A percentile compares a stretch with the other conserved stretches of the same genome.
Evolutionary conservation across 2,329 filamentous ascomycete species (phyloP).

Genomic region (Nothophoma quercina): DNA sequence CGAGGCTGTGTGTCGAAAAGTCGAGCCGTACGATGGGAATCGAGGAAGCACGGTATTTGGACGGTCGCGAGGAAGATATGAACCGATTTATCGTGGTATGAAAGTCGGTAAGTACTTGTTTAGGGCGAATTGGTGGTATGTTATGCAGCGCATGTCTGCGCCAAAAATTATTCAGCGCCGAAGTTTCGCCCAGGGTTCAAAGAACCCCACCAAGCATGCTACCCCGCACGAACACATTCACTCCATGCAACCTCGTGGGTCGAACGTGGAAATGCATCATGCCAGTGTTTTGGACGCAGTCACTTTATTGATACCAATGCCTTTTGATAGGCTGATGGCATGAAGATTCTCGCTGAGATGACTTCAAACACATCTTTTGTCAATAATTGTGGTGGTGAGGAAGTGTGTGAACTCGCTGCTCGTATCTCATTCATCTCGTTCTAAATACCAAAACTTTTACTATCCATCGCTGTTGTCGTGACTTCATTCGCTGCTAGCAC

Average conservation of each 20-base stretch:
- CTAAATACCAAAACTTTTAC: conserved; percentile 22
- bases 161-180: conserved; percentile 10
- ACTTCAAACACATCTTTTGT: too few species aligned
- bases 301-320: neutral
- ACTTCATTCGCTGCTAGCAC: conserved; percentile 11
- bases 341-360: too few species aligned
- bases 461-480: conserved; percentile 13
- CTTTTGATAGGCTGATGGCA: too few species aligned
- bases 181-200: neutral
- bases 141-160: neutral
- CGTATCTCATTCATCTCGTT: conserved; percentile 15
- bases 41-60: neutral
- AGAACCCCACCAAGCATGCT: conserved; percentile 10
- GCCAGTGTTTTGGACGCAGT: neutral
- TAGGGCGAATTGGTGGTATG: neutral
- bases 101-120: neutral
- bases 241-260: too few species aligned
- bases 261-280: too few species aligned
- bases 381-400: too few species aligned
- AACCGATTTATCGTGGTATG: neutral
- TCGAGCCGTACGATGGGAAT: neutral
- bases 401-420: conserved; percentile 2
- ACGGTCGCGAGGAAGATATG: neutral
- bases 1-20: neutral
- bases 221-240: conserved; percentile 9